Evolutionary conservation across 169 alveolate species (phyloP), one percentile per base, ranked within the genome.

Genomic region (Plasmodium vinckei): DNA sequence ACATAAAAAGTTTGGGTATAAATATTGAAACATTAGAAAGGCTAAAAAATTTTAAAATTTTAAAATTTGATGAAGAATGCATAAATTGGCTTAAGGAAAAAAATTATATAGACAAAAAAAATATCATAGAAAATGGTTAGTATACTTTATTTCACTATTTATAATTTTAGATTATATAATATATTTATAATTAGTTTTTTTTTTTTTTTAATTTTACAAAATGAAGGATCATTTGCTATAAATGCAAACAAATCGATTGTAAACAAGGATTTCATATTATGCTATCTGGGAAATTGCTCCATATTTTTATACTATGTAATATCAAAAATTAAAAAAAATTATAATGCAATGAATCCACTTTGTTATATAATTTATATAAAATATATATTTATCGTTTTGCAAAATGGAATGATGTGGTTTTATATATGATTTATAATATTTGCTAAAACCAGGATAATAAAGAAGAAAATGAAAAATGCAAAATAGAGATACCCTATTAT

Each of bases 81-180:
- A 84, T 84, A 56, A 68, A 68, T 21, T 84, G 91, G 91, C 60
- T 84, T 47, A 84, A 84, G 67, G 91, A 84, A 49, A 86, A 84
- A 63, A 57, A 57, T 27, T 84, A 56, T 42, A 68, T 84, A 19
- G 79, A 84, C 56, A 57, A 39, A 5, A 84, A 68, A 27, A 12
- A 56, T 51, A 39, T 84, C 86, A 69, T 84, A 42, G 91, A 84
- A 56, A 71, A 68, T 56, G 91, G 91, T 79, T 79, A 65, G 42
- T 21, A 61, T 44, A 39, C 23, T 9, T 25, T 61, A 7, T 17
- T 61, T 61, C 17, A 61, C 71, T 10, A 9, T 61, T 25, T 53
- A 23, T 0, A 9, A 13, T 9, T 1, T 56, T 17, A 7, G 21
- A 5, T 54, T 72, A 33, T 57, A 9, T 5, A 27, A 15, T 39